Evolutionary conservation across 2,329 filamentous ascomycete genomes (phyloP).

Genomic region (Penicillium hesseltinei): DNA sequence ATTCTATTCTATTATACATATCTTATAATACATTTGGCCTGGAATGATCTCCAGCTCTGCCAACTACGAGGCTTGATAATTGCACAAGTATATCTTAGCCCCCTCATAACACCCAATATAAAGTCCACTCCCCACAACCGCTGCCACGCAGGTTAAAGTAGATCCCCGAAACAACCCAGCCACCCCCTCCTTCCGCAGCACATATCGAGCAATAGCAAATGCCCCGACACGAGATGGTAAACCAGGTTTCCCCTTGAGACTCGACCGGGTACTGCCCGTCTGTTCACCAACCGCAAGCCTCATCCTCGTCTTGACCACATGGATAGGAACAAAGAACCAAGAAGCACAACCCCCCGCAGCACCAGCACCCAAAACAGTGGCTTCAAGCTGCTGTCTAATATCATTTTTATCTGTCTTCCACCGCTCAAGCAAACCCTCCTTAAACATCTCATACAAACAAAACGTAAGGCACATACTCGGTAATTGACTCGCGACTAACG

Average conservation of each 20-base stretch:
- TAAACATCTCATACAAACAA: constrained; percentile 11
- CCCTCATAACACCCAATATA: constrained; percentile 15
- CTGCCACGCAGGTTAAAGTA: constrained; percentile 7
- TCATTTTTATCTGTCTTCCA: not conserved
- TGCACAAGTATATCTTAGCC: constrained; percentile 25
- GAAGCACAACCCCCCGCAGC: constrained; percentile 9
- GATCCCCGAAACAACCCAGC: constrained; percentile 13
- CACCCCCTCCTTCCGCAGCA: constrained; percentile 8
- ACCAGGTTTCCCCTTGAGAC: not conserved
- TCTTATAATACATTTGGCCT: not conserved
- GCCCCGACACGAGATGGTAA: not conserved
- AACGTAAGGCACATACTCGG: constrained; percentile 12
- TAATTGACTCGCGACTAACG: constrained; percentile 8
- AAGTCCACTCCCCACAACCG: constrained; percentile 6
- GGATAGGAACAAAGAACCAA: constrained; percentile 12
- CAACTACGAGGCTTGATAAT: not conserved
- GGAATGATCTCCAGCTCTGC: not conserved
- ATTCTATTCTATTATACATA: not conserved
- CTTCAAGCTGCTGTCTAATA: not conserved
- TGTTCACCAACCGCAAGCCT: constrained; percentile 8
- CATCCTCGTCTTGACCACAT: constrained; percentile 14
- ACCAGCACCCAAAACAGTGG: constrained; percentile 5
- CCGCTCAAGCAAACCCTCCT: constrained; percentile 5
- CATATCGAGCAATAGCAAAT: not conserved
- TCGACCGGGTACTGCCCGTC: not conserved